phyloP scores from a whole-genome alignment of 208 protist genomes.

The Vickermania ingenoplastis region DNA sequence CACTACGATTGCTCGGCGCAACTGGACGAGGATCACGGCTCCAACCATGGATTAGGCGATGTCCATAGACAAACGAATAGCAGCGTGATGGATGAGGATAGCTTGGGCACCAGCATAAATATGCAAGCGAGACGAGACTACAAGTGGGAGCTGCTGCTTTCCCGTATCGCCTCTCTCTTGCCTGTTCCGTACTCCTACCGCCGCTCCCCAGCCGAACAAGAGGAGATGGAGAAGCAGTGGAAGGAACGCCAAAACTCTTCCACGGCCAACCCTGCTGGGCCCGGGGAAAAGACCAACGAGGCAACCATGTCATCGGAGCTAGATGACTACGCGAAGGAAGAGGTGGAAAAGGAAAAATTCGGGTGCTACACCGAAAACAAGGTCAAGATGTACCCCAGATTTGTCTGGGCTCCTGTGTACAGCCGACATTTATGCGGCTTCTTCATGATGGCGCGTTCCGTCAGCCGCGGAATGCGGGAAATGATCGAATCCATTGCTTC shows the following conservation, averaged over 20 bases:
- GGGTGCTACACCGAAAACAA: constrained; percentile 1
- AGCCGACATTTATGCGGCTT: constrained; percentile 79
- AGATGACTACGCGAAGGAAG: background rate
- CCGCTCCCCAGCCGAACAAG: background rate
- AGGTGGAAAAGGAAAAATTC: background rate
- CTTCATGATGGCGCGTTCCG: constrained; percentile 63
- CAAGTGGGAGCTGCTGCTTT: constrained; percentile 49
- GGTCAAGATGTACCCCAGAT: constrained; percentile 15
- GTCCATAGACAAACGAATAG: background rate
- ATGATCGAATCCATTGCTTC: constrained; percentile 74
- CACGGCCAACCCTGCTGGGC: background rate
- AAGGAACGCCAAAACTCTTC: background rate
- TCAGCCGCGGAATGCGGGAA: constrained; percentile 70
- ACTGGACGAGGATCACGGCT: constrained; percentile 2
- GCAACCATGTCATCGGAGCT: background rate
- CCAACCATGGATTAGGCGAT: background rate
- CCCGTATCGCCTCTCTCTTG: constrained; percentile 67
- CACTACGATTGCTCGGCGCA: constrained; percentile 22
- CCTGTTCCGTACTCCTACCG: constrained; percentile 46
- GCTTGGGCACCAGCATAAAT: background rate
- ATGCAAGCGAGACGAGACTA: constrained; percentile 12
- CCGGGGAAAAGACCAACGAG: background rate
- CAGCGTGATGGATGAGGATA: constrained; percentile 1
- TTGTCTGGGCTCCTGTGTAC: constrained; percentile 81
- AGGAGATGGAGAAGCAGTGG: background rate